Percentiles rank a stretch among this genome's conserved stretches.
phyloP scores from a whole-genome alignment of 2,329 filamentous ascomycete species.

The Venturia asperata region DNA sequence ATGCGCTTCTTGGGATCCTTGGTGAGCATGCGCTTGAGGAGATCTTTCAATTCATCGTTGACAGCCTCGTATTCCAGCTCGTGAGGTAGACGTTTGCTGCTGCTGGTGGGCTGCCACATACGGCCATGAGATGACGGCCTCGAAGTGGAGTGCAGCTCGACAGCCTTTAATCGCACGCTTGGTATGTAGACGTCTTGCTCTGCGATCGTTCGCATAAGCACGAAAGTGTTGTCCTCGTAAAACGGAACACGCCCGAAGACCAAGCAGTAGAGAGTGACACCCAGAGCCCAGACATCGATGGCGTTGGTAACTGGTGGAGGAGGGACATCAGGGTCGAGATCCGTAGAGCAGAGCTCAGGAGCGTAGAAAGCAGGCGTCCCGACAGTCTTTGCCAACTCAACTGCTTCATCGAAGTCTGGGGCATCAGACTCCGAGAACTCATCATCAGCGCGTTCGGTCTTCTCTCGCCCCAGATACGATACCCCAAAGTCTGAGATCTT shows the following conservation, averaged over 20 bases:
- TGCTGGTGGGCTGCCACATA: constrained; percentile 43
- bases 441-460: constrained; percentile 69
- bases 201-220: constrained; percentile 85
- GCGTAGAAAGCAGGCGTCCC: constrained; percentile 97
- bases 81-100: constrained; percentile 67
- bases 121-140: constrained; percentile 41
- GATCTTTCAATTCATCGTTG: constrained; percentile 69
- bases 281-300: constrained; percentile 95
- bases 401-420: constrained; percentile 80
- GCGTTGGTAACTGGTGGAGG: constrained; percentile 73
- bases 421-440: constrained; percentile 73
- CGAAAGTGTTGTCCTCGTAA: constrained; percentile 82
- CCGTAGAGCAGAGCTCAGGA: constrained; percentile 89
- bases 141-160: constrained; percentile 43
- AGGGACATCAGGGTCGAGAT: constrained; percentile 53
- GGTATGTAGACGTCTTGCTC: constrained; percentile 91
- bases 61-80: constrained; percentile 81
- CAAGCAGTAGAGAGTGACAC: constrained; percentile 92
- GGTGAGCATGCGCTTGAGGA: constrained; percentile 69
- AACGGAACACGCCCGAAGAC: constrained; percentile 93
- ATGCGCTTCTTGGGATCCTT: constrained; percentile 90
- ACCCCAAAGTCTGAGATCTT: constrained; percentile 99
- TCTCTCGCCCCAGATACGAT: constrained; percentile 87
- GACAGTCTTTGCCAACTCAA: constrained; percentile 96
- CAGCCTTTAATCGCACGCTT: constrained; percentile 68